Evolutionary conservation across 176 grass and related monocot species (phyloP).

Genomic region (Microstegium vimineum): DNA sequence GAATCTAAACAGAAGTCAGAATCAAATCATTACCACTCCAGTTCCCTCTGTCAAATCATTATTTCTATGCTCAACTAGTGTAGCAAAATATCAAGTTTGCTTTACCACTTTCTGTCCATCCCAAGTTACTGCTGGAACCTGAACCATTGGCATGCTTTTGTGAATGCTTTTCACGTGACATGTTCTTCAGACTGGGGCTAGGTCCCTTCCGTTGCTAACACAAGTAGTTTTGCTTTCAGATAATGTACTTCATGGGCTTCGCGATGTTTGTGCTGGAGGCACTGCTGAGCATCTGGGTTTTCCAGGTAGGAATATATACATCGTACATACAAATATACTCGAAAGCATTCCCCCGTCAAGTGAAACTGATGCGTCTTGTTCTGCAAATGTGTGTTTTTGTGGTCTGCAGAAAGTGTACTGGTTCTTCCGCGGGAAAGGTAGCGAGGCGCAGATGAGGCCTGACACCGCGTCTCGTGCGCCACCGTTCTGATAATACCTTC

Average conservation of each 20-base stretch:
- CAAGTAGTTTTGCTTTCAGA: slow-evolving; percentile 34
- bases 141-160: not conserved
- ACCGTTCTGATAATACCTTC: slow-evolving; percentile 24
- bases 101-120: not conserved
- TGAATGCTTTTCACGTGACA: not conserved
- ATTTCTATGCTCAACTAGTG: not conserved
- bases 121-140: not conserved
- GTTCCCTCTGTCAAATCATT: not conserved
- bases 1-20: not conserved
- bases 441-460: slow-evolving; percentile 40
- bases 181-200: not conserved
- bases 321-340: not conserved
- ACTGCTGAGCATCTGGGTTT: slow-evolving; percentile 64
- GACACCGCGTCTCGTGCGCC: slow-evolving; percentile 19
- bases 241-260: slow-evolving; percentile 69
- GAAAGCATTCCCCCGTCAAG: not conserved
- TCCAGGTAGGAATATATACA: slow-evolving; percentile 33
- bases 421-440: slow-evolving; percentile 52
- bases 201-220: not conserved
- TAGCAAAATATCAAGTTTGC: not conserved
- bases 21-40: not conserved
- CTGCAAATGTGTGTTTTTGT: not conserved
- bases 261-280: slow-evolving; percentile 45
- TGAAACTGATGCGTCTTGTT: not conserved
- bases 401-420: slow-evolving; percentile 36